Base-by-base conservation (phyloP, 768 basidiomycete species). In the Kwoniella sp. region DNA sequence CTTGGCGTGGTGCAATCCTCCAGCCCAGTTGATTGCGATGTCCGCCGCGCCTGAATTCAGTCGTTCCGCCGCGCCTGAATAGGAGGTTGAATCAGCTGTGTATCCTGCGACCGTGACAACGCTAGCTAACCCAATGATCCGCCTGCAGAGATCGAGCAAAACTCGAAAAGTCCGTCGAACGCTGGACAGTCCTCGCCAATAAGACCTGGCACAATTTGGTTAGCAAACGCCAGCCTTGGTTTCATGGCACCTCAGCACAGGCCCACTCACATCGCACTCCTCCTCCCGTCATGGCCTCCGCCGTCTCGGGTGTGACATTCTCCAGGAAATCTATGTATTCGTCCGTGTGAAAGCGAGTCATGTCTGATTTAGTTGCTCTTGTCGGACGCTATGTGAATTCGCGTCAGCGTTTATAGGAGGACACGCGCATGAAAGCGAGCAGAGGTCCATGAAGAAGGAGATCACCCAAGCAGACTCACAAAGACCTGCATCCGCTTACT, bases 1-100 rank as follows among this genome's bases (percentile, higher is more conserved):
- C 77, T 99, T 99, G n/a, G 95, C 95, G 73, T 99, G 95, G 75
- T 99, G 95, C 3, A 99, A 80, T 2, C 95, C 95, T 8, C 95
- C 95, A 0, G 95, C 90, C 95, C 92, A 96, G 76, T 96, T 95
- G 57, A 96, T 88, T 0, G 85, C 84, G 40, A 87, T 82, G 62
- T 88, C 86, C 2, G 90, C 80, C 1, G 85, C 79, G 1, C 91
- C 91, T 3, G 82, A 81, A 40, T 86, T 80, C 54, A 98, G 79
- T 19, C 85, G 79, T 58, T 88, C 81, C 0, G 92, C 88, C 12
- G 87, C 90, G 63, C 81, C 89, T 89, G 29, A 3, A 32, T 20
- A 6, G 14, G 6, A 38, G 5, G 34, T 7, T 36, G 7, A n/a
- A 36, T 49, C 43, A 46, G 40, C 29, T 46, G 17, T 12, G 5